Base-by-base conservation (phyloP, 1,284 basidiomycete species). In the Tilletia caries region DNA sequence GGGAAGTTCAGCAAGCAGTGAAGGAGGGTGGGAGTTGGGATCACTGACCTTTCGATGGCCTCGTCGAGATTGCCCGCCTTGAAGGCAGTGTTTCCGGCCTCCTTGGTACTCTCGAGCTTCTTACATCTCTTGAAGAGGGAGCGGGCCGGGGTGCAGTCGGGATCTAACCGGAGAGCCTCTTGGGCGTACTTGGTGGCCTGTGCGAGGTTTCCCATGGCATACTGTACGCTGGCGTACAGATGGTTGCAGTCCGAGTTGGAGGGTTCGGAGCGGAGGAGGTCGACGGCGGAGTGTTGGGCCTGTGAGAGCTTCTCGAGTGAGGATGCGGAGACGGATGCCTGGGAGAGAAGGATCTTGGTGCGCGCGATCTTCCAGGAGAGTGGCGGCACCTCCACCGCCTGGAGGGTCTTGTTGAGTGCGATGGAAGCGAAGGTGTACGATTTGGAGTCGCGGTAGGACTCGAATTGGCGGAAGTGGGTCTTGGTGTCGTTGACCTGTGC, bases 221-320 rank as follows among this genome's bases (percentile, higher is more conserved):
- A 92, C 13, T 93, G 85, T 3, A 93, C 88, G 25, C 91, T 86
- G 1, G 91, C 93, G 64, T 92, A 89, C n/a, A 91, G 84, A 29
- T 90, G 87, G n/a, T 94, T 86, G 12, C 89, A 89, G 70, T 95
- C 93, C 0, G 92, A 90, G 1, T 92, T 91, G 74, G 88, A 89
- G 4, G 89, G 85, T 67, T 90, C 88, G 62, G 88, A 78, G 64
- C 92, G 89, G 58, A 93, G 85, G 1, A 91, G 89, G 74, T 93
- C 91, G 75, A 90, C 92, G 75, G 75, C 72, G 12, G 76, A 67
- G 50, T 69, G 68, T 67, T 75, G 75, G 25, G 81, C 79, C 23
- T 75, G 72, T n/a, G 76, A 72, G 25, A 79, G 69, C 33, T 79
- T 70, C 64, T 75, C 75, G 32, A 18, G 32, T 34, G 58, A 62